These are phyloP conservation scores for Puccinia novopanici DNA, from an alignment of 1,284 basidiomycete species.

Conservation along the genomic window DNA sequence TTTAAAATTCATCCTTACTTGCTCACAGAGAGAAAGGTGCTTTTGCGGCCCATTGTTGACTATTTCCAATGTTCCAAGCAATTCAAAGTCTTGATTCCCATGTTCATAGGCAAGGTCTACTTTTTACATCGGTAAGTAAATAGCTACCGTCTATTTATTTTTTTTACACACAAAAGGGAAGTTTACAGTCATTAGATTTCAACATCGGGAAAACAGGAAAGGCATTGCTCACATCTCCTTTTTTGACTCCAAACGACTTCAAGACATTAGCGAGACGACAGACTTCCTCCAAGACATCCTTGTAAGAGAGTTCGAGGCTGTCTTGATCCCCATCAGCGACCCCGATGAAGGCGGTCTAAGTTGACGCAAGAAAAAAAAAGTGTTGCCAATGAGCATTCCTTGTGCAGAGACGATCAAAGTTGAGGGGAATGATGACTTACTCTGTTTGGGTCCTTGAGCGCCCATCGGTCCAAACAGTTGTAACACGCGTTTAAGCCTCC, in stretches of 20 bases:
- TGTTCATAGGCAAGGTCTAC: no score
- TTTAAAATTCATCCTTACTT: no score
- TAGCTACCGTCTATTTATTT: slow-evolving; percentile 67
- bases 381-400: not conserved
- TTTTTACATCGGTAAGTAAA: slow-evolving; percentile 70
- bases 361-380: not conserved
- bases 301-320: slow-evolving; percentile 75
- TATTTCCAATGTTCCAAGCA: no score
- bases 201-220: not conserved
- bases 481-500: slow-evolving; percentile 71
- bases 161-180: not conserved
- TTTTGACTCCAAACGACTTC: slow-evolving; percentile 84
- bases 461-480: slow-evolving; percentile 97
- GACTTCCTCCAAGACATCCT: slow-evolving; percentile 84
- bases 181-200: not conserved
- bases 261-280: slow-evolving; percentile 89
- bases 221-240: slow-evolving; percentile 71
- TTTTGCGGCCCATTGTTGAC: no score
- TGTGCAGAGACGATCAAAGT: slow-evolving; percentile 28
- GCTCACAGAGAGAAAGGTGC: no score
- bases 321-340: slow-evolving; percentile 93
- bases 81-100: no score
- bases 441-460: slow-evolving; percentile 85
- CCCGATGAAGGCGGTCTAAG: slow-evolving; percentile 87
- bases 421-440: slow-evolving; percentile 60